A percentile compares a stretch with the other conserved stretches of the same genome.
Evolutionary conservation across 164 flowering plant genomes (phyloP).

Genomic region (Vitis vinifera): DNA sequence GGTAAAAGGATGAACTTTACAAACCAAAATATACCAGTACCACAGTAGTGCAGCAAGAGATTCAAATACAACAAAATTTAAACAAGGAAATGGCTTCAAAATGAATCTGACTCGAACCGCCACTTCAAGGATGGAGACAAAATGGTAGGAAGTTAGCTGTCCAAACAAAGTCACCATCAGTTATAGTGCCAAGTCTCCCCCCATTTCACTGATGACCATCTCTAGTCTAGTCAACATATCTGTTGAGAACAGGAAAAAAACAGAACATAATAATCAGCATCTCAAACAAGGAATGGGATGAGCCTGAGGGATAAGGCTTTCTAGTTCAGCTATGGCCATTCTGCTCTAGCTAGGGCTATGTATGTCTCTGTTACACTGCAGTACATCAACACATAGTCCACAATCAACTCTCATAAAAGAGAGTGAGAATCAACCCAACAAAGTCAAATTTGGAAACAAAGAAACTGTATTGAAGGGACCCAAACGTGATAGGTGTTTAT

Average conservation of each 20-base stretch:
- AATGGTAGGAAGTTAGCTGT: neutral
- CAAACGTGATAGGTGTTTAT: no score
- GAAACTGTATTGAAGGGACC: no score
- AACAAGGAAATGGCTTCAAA: neutral
- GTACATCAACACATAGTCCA: no score
- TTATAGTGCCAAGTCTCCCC: slow-evolving; percentile 7
- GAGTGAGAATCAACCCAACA: no score
- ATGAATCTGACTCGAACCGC: neutral
- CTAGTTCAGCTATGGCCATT: neutral
- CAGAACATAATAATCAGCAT: neutral
- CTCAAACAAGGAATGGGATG: neutral
- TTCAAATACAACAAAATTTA: neutral
- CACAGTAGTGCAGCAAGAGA: neutral
- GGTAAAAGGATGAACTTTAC: no score
- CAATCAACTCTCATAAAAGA: no score
- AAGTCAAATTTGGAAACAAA: no score
- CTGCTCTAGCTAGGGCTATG: neutral
- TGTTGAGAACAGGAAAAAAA: neutral
- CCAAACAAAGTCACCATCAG: neutral
- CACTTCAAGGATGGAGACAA: neutral
- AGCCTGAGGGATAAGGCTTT: neutral
- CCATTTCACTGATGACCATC: slow-evolving; percentile 3
- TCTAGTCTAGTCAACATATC: slow-evolving; percentile 6
- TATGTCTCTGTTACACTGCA: neutral
- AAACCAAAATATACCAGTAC: neutral